Percentiles rank a stretch among this genome's conserved stretches.
Evolutionary conservation across 2,329 filamentous ascomycete species (phyloP).

Genomic region (Fusarium camptoceras): DNA sequence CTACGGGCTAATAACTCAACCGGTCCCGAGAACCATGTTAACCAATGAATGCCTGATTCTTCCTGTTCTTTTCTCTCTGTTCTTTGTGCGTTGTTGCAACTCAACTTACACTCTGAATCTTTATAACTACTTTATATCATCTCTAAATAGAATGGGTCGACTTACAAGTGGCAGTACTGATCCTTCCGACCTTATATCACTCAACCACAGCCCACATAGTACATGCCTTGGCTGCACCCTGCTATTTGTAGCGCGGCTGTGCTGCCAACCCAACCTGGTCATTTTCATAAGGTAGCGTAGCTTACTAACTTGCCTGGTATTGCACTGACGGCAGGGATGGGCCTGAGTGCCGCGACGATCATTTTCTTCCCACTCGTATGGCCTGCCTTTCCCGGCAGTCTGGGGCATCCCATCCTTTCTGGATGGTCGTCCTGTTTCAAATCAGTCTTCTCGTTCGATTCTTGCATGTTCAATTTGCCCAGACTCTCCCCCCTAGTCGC

Average conservation of each 20-base stretch:
- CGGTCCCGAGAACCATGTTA: constrained; percentile 7
- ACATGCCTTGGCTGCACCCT: constrained; percentile 13
- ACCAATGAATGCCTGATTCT: background rate
- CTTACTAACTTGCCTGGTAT: background rate
- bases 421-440: constrained; percentile 43
- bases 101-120: background rate
- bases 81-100: background rate
- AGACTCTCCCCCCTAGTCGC: background rate
- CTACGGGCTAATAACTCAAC: constrained; percentile 7
- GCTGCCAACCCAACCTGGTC: constrained; percentile 20
- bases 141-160: background rate
- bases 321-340: constrained; percentile 21
- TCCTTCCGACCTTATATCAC: constrained; percentile 8
- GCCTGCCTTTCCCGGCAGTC: constrained; percentile 41
- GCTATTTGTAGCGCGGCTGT: constrained; percentile 48
- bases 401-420: constrained; percentile 46
- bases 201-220: background rate
- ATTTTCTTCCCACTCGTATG: constrained; percentile 39
- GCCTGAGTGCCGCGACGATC: constrained; percentile 48
- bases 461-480: constrained; percentile 44
- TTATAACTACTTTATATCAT: background rate
- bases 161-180: background rate
- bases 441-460: constrained; percentile 45
- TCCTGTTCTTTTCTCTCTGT: background rate
- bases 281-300: background rate